These are phyloP conservation scores for Pseudomonodictys pantanalensis DNA, from an alignment of 495 filamentous ascomycete species.

Conservation along the genomic window DNA sequence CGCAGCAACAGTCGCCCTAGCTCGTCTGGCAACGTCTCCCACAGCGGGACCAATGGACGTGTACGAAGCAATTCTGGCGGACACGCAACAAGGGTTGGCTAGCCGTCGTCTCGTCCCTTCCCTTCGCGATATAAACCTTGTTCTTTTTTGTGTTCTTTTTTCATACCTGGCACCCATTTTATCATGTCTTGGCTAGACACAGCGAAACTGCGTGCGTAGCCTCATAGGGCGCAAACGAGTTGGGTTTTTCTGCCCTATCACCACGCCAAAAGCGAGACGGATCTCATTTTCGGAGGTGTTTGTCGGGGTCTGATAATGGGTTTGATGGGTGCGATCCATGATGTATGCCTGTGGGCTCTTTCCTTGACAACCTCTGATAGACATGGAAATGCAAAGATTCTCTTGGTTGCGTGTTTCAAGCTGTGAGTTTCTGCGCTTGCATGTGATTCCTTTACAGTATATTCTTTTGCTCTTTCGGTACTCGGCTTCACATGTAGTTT, in stretches of 20 bases:
- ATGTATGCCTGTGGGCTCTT: not conserved
- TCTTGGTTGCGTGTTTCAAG: not conserved
- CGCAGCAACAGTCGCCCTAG: conserved; percentile 35
- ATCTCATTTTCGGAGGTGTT: not conserved
- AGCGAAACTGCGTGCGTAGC: no score
- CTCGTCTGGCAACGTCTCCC: conserved; percentile 25
- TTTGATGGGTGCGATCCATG: not conserved
- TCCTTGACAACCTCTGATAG: conserved; percentile 16
- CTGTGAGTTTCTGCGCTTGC: not conserved
- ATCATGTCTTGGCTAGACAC: no score
- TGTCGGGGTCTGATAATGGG: not conserved
- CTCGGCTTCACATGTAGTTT: no score
- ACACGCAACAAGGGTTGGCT: conserved; percentile 6
- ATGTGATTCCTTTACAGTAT: no score
- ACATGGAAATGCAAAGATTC: conserved; percentile 29
- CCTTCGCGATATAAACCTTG: conserved; percentile 3
- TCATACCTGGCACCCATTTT: not conserved
- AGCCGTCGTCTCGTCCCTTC: not conserved
- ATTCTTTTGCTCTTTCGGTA: no score
- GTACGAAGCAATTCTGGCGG: conserved; percentile 21
- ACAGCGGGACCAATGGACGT: conserved; percentile 17
- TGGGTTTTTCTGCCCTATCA: no score
- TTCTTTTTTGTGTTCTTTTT: not conserved
- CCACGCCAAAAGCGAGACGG: conserved; percentile 10
- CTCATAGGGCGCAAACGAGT: no score